These are phyloP conservation scores for Fusarium algeriense DNA, from an alignment of 2,329 filamentous ascomycete genomes.

Conservation along the genomic window DNA sequence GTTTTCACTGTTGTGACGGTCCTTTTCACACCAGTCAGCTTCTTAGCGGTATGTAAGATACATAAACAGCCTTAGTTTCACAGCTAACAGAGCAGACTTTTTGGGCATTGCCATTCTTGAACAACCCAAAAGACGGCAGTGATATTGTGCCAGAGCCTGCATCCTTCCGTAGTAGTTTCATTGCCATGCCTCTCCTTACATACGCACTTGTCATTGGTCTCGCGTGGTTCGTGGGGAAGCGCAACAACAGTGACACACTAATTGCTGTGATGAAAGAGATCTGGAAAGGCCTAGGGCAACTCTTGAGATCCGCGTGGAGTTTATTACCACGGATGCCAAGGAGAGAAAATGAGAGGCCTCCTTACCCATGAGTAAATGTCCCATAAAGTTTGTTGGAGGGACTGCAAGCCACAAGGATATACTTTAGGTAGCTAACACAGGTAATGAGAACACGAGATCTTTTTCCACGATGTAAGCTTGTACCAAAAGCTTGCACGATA, in stretches of 20 bases:
- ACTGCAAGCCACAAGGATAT: too few relatives aligned
- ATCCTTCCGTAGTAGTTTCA: neutral
- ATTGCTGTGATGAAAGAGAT: accelerated
- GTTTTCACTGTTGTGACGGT: neutral
- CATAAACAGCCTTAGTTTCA: accelerated
- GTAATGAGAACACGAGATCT: too few relatives aligned
- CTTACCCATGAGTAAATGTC: too few relatives aligned
- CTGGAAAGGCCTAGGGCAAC: accelerated
- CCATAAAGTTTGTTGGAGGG: too few relatives aligned
- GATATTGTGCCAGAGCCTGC: accelerated
- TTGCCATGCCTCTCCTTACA: neutral
- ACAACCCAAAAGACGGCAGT: neutral
- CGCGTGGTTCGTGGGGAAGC: neutral
- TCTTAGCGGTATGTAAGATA: neutral
- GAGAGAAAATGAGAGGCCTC: accelerated
- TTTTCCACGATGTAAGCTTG: too few relatives aligned
- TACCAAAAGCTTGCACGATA: too few relatives aligned
- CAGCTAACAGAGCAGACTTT: accelerated
- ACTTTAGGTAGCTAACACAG: too few relatives aligned
- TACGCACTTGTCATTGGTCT: neutral
- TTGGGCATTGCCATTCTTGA: neutral
- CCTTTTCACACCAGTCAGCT: neutral
- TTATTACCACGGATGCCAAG: neutral
- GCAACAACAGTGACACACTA: accelerated
- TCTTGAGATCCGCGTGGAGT: neutral